A percentile compares a stretch with the other conserved stretches of the same genome.
Evolutionary conservation across 257 asterid species (phyloP).

Genomic region (Penstemon barbatus): DNA sequence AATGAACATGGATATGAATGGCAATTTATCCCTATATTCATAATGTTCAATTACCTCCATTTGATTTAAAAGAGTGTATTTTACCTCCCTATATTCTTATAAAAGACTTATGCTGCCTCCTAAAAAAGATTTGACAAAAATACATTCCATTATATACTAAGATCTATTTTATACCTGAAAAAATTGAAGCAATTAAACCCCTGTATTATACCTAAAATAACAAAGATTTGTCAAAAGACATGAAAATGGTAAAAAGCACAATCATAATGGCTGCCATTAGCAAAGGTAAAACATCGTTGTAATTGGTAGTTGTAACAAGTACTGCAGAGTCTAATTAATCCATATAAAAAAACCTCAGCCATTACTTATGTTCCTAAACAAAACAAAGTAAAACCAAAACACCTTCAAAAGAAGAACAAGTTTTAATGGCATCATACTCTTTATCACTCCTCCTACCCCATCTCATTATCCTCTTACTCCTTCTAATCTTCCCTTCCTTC

Average conservation of each 20-base stretch:
- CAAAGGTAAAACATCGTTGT: conserved; percentile 51
- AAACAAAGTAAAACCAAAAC: background rate
- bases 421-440: conserved; percentile 42
- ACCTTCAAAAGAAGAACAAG: background rate
- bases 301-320: conserved; percentile 59
- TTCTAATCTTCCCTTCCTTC: conserved; percentile 28
- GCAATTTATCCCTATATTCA: too few relatives aligned
- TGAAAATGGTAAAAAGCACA: conserved; percentile 30
- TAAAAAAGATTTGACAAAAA: too few relatives aligned
- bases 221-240: background rate
- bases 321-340: conserved; percentile 21
- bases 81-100: too few relatives aligned
- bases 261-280: conserved; percentile 39
- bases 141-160: too few relatives aligned
- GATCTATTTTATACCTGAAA: too few relatives aligned
- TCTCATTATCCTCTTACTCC: conserved; percentile 34
- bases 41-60: too few relatives aligned
- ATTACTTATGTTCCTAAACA: background rate
- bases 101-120: too few relatives aligned
- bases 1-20: too few relatives aligned
- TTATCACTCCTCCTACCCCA: conserved; percentile 12
- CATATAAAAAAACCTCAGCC: conserved; percentile 18
- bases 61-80: too few relatives aligned
- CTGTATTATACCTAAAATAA: too few relatives aligned
- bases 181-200: too few relatives aligned